phyloP scores from a whole-genome alignment of 768 basidiomycete genomes.

The Pulveroboletus sp. region DNA sequence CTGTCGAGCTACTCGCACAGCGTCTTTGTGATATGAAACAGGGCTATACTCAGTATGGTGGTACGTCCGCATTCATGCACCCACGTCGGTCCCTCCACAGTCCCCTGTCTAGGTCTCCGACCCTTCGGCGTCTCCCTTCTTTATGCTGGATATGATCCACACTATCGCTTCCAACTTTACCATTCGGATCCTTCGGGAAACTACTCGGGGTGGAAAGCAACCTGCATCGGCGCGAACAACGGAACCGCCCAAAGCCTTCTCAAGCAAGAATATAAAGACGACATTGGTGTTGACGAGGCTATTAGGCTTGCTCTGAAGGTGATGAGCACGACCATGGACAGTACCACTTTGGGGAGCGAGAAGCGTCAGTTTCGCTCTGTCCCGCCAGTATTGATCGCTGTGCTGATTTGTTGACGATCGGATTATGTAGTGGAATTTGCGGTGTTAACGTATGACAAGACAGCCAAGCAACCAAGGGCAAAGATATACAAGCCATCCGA shows the following conservation, averaged over 20 bases:
- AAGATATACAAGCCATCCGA: conserved; percentile 90
- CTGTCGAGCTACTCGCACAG: conserved; percentile 93
- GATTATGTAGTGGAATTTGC: conserved; percentile 85
- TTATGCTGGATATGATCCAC: conserved; percentile 94
- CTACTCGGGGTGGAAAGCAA: conserved; percentile 98
- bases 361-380: conserved; percentile 64
- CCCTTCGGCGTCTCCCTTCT: conserved; percentile 97
- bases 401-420: neutral
- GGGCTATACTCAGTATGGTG: conserved; percentile 96
- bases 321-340: conserved; percentile 99
- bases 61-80: conserved; percentile 36
- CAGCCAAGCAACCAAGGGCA: conserved; percentile 72
- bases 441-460: conserved; percentile 79
- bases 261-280: conserved; percentile 99
- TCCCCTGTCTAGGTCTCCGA: conserved; percentile 60
- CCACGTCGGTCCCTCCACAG: neutral
- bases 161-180: conserved; percentile 96
- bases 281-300: conserved; percentile 85
- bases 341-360: conserved; percentile 92
- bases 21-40: conserved; percentile 96
- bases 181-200: conserved; percentile 98
- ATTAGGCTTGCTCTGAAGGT: conserved; percentile 87
- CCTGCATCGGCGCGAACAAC: conserved; percentile 98
- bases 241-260: conserved; percentile 91
- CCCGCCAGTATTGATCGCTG: neutral